Conservation (phyloP, 257 asterid species). For the Solanum neorickii region DNA sequence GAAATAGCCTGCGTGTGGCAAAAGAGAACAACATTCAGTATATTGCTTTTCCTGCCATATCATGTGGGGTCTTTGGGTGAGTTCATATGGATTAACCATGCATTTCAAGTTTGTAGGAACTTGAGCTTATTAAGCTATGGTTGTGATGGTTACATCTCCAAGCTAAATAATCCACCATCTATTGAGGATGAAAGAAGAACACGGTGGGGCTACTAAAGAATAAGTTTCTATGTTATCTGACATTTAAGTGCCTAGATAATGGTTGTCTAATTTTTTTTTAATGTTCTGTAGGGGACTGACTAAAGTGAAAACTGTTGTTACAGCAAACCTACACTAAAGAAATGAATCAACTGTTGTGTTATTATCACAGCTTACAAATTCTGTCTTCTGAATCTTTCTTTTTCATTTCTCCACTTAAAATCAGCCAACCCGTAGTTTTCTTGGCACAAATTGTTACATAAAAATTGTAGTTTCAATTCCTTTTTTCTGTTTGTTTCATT, state of each 20-base stretch:
- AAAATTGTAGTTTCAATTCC: not conserved
- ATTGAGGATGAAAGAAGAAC: not conserved
- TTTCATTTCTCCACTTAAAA: not conserved
- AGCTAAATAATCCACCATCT: not conserved
- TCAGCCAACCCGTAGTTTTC: not conserved
- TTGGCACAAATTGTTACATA: not conserved
- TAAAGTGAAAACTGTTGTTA: not conserved
- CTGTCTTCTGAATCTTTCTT: not conserved
- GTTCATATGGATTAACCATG: not conserved
- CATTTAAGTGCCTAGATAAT: not conserved
- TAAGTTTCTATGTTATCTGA: not conserved
- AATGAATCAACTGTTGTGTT: not conserved
- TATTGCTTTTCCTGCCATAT: conserved; percentile 80
- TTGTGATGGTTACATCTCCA: not conserved
- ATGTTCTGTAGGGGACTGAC: not conserved
- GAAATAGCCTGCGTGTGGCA: conserved; percentile 72
- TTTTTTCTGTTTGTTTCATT: not conserved
- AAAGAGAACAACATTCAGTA: conserved; percentile 64
- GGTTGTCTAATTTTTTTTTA: not conserved
- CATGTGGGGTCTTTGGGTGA: conserved; percentile 85
- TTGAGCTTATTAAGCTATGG: not conserved
- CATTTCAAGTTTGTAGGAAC: not conserved
- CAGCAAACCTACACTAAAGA: not conserved
- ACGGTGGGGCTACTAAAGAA: not conserved
- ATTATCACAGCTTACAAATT: not conserved